These are phyloP conservation scores for Beta corolliflora DNA, from an alignment of 179 eudicot species.

Conservation along the genomic window DNA sequence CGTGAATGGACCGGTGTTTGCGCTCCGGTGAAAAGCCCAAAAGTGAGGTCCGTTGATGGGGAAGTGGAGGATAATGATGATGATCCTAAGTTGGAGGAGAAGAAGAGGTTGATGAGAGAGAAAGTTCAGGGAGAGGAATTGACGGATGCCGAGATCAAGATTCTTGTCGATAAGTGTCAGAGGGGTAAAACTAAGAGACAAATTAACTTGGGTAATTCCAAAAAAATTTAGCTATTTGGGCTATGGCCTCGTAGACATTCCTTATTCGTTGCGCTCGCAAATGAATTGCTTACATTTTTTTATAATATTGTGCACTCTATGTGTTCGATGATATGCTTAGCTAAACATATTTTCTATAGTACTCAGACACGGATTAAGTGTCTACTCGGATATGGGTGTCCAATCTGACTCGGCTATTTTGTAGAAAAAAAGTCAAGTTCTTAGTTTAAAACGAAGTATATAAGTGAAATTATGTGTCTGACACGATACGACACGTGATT, in stretches of 20 bases:
- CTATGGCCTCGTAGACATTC: too few species aligned
- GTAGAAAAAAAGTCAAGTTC: too few species aligned
- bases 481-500: too few species aligned
- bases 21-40: constrained; percentile 63
- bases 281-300: too few species aligned
- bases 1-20: constrained; percentile 85
- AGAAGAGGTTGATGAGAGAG: constrained; percentile 51
- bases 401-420: too few species aligned
- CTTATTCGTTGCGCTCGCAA: too few species aligned
- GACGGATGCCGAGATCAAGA: constrained; percentile 66
- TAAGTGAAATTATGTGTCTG: too few species aligned
- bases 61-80: constrained; percentile 36
- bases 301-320: not conserved
- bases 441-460: too few species aligned
- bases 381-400: too few species aligned
- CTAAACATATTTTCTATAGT: not conserved
- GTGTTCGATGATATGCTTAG: constrained; percentile 19
- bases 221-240: too few species aligned
- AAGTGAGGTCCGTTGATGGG: constrained; percentile 47
- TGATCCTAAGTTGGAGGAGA: constrained; percentile 45
- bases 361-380: too few species aligned
- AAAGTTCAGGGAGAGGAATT: constrained; percentile 50
- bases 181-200: constrained; percentile 61
- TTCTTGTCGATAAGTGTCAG: constrained; percentile 54
- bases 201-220: constrained; percentile 41